Evolutionary conservation across 2,329 filamentous ascomycete genomes (phyloP), one percentile per base, ranked within the genome.

Genomic region (Sporothrix brunneoviolacea): DNA sequence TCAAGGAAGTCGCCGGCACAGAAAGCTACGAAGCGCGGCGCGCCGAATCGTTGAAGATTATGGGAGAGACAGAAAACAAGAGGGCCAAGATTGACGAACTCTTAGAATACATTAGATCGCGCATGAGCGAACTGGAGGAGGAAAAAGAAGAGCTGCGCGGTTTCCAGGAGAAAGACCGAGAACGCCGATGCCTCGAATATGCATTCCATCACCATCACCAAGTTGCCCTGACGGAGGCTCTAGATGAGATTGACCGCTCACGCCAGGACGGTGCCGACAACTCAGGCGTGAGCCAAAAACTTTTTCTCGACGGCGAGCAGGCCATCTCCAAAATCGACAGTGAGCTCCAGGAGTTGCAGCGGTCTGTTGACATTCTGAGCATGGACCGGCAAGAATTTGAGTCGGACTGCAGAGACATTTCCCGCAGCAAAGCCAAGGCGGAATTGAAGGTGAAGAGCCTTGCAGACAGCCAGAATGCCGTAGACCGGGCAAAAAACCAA

Each of bases 1-100:
- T 98, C 55, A 98, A 98, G 68, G 93, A 97, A 64, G 93, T 98
- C n/a, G 93, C 93, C 1, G 93, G 93, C 55, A 98, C 93, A 8
- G 90, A 96, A 62, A 90, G 96, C 39, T 98, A 98, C 69, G 93
- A 98, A 69, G 86, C 88, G 48, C 85, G 91, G 51, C 83, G 94
- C 55, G 79, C 88, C 24, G 91, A 98, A 67, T 95, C 89, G 40
- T 72, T 95, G 58, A 96, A 95, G 71, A 95, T 98, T 61, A 95
- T 98, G 88, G 82, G 83, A 55, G 93, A 98, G 59, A 97, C 93
- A 15, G 90, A 91, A 67, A 94, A 90, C 69, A 97, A 96, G 72
- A 83, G 90, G 55, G 77, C 84, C 40, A 96, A 96, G 70, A 97
- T 97, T 54, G 93, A 98, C 64, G 90, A 95, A 63, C 75, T 94